Evolutionary conservation across 495 filamentous ascomycete genomes (phyloP).

Genomic region (Aspergillus mulundensis): DNA sequence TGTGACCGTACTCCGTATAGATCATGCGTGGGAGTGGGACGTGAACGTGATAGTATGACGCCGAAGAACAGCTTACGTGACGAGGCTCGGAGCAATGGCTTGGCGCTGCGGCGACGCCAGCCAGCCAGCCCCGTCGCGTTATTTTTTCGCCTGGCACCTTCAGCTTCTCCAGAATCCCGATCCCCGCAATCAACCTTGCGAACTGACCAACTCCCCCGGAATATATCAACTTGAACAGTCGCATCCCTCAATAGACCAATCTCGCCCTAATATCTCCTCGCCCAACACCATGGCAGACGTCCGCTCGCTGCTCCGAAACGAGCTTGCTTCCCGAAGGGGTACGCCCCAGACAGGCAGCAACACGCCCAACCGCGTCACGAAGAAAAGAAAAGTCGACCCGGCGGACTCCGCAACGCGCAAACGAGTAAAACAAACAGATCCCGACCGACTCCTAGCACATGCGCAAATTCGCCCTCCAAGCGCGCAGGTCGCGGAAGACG

Average conservation of each 20-base stretch:
- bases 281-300: constrained; percentile 68
- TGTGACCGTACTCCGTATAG: background rate
- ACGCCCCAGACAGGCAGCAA: constrained; percentile 39
- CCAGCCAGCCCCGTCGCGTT: too few species aligned
- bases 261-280: background rate
- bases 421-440: constrained; percentile 38
- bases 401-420: constrained; percentile 46
- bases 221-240: background rate
- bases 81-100: constrained; percentile 20
- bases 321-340: constrained; percentile 72
- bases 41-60: background rate
- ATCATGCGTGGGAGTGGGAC: background rate
- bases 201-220: background rate
- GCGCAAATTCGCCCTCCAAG: constrained; percentile 23
- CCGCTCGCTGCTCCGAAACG: constrained; percentile 73
- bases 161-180: constrained; percentile 24
- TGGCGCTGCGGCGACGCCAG: too few species aligned
- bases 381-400: constrained; percentile 56
- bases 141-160: constrained; percentile 11
- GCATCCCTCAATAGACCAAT: background rate
- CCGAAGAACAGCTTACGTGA: constrained; percentile 17
- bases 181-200: constrained; percentile 18
- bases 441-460: constrained; percentile 24
- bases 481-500: constrained; percentile 21
- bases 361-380: constrained; percentile 40